phyloP scores from a whole-genome alignment of 2,329 filamentous ascomycete species.

The Coniochaeta prunicola region DNA sequence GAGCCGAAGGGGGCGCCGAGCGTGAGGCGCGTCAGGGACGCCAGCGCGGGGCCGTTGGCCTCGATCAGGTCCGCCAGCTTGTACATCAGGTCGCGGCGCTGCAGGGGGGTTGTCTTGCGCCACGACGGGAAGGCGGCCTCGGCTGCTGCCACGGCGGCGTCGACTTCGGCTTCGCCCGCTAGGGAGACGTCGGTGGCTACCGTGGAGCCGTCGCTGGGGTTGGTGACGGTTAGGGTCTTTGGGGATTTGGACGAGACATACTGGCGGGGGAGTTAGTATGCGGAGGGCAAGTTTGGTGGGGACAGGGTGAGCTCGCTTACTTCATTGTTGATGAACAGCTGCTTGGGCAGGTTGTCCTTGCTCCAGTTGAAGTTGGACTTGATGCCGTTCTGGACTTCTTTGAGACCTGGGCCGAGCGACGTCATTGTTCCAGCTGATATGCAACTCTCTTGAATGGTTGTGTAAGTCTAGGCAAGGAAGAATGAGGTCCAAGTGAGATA shows the following conservation, averaged over 20 bases:
- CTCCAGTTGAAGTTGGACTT: constrained; percentile 16
- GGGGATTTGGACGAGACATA: constrained; percentile 32
- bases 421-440: constrained; percentile 9
- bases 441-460: not conserved
- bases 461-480: no score
- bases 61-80: constrained; percentile 37
- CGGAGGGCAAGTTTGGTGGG: not conserved
- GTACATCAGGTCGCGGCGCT: constrained; percentile 31
- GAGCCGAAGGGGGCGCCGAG: constrained; percentile 46
- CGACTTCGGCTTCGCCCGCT: constrained; percentile 37
- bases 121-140: constrained; percentile 38
- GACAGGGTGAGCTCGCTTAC: constrained; percentile 10
- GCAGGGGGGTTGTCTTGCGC: constrained; percentile 25
- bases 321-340: constrained; percentile 30
- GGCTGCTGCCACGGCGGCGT: constrained; percentile 39
- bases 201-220: constrained; percentile 39
- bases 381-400: constrained; percentile 6
- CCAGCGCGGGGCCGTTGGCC: constrained; percentile 23
- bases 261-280: constrained; percentile 13
- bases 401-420: constrained; percentile 15
- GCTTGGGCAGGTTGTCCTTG: constrained; percentile 25
- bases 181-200: constrained; percentile 40
- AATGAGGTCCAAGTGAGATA: not conserved
- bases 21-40: constrained; percentile 34
- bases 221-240: constrained; percentile 39